Evolutionary conservation across 148 eudicot species (phyloP).

Genomic region (Persicaria tinctoria): DNA sequence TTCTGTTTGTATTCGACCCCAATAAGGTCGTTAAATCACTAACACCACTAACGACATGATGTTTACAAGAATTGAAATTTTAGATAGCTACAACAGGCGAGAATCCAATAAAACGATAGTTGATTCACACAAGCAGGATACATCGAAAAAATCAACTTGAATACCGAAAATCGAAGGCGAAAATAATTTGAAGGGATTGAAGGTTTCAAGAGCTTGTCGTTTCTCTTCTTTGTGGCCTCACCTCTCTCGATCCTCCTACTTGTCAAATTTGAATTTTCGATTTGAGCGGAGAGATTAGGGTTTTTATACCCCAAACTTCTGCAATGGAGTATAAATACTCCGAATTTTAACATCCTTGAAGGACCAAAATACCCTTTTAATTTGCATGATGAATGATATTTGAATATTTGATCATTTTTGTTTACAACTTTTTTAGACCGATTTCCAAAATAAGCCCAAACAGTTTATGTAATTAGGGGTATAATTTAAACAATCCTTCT

Average conservation of each 20-base stretch:
- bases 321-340: slow-evolving; percentile 2
- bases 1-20: not conserved
- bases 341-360: not conserved
- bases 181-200: not conserved
- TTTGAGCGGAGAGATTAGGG: slow-evolving; percentile 1
- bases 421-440: no score
- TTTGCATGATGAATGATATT: not conserved
- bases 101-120: not conserved
- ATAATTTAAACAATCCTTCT: no score
- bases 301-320: not conserved
- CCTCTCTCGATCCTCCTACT: not conserved
- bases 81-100: not conserved
- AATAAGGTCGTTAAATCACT: not conserved
- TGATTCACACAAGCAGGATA: not conserved
- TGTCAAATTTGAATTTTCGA: not conserved
- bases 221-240: not conserved
- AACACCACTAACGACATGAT: not conserved
- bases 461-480: no score
- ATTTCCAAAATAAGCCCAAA: no score
- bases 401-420: no score
- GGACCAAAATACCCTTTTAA: not conserved
- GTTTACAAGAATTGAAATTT: not conserved
- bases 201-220: not conserved
- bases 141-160: not conserved
- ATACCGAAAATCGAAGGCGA: not conserved